Percentiles rank a stretch among this genome's conserved stretches.
These are phyloP conservation scores for Termitomyces sp. DNA, from an alignment of 768 basidiomycete genomes.

Conservation along the genomic window DNA sequence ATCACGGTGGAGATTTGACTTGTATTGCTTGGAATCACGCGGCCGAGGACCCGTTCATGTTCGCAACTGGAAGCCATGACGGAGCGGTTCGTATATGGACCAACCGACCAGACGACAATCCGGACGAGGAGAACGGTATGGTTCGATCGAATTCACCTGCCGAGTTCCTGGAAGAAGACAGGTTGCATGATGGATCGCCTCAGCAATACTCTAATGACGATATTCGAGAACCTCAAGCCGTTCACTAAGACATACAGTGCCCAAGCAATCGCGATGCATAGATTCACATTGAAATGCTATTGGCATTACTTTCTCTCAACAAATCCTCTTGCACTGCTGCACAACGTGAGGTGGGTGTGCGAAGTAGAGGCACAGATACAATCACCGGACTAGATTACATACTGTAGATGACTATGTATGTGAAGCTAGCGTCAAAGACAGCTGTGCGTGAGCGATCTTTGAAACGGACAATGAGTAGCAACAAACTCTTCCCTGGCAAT, in stretches of 20 bases:
- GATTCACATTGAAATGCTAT: not conserved
- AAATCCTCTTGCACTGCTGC: constrained; percentile 13
- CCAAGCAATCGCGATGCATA: not conserved
- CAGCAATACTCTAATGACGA: constrained; percentile 7
- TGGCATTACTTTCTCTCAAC: constrained; percentile 6
- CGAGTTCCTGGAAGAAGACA: constrained; percentile 12
- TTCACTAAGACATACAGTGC: not conserved
- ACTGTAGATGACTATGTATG: not conserved
- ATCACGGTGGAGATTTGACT: constrained; percentile 64
- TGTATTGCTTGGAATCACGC: constrained; percentile 78
- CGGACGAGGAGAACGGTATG: constrained; percentile 1
- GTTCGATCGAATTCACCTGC: constrained; percentile 16
- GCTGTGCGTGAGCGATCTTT: not conserved
- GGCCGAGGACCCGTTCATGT: constrained; percentile 60
- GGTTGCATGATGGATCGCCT: not conserved
- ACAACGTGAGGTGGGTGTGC: constrained; percentile 9
- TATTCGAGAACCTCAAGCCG: not conserved
- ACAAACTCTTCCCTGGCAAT: not conserved
- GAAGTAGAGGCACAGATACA: not conserved
- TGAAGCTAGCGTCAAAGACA: not conserved
- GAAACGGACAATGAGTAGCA: not conserved
- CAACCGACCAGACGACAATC: constrained; percentile 23
- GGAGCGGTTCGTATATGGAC: constrained; percentile 75
- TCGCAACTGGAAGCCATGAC: constrained; percentile 74
- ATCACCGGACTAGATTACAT: not conserved